Evolutionary conservation across 306 rosid species (phyloP).

Genomic region (Gastrolobium villosum): DNA sequence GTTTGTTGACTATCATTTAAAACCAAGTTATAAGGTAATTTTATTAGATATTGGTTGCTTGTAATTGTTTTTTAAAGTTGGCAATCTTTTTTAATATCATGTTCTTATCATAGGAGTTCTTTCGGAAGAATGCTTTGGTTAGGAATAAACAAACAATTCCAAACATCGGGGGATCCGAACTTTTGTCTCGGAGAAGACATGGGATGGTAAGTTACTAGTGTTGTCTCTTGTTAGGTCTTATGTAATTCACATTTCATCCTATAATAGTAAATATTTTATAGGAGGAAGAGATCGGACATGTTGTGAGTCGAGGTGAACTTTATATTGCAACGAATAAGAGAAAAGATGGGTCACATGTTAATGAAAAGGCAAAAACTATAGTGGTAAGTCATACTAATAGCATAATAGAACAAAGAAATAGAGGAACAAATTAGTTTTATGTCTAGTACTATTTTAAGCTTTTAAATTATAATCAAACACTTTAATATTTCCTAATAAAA

Average conservation of each 20-base stretch:
- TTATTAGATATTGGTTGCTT: background rate
- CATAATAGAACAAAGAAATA: too few relatives aligned
- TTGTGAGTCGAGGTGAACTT: background rate
- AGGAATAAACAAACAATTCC: conserved; percentile 20
- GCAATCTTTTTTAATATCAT: background rate
- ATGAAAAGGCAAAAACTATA: too few relatives aligned
- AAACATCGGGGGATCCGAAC: conserved; percentile 12
- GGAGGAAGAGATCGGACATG: conserved; percentile 12
- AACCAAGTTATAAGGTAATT: conserved; percentile 2
- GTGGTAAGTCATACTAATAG: too few relatives aligned
- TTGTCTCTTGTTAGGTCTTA: background rate
- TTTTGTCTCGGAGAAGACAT: conserved; percentile 7
- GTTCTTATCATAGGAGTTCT: conserved; percentile 25
- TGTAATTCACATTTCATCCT: background rate
- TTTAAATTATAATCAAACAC: too few relatives aligned
- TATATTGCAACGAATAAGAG: too few relatives aligned
- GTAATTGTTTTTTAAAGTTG: background rate
- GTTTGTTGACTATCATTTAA: conserved; percentile 31
- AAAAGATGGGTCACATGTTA: too few relatives aligned
- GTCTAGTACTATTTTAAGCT: too few relatives aligned
- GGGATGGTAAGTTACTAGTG: conserved; percentile 16
- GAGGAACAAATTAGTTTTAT: too few relatives aligned
- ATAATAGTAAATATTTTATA: background rate
- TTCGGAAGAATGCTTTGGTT: conserved; percentile 9
- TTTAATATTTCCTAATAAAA: too few relatives aligned